phyloP scores from a whole-genome alignment of 2,329 filamentous ascomycete species.

The Monosporascus sp. region DNA sequence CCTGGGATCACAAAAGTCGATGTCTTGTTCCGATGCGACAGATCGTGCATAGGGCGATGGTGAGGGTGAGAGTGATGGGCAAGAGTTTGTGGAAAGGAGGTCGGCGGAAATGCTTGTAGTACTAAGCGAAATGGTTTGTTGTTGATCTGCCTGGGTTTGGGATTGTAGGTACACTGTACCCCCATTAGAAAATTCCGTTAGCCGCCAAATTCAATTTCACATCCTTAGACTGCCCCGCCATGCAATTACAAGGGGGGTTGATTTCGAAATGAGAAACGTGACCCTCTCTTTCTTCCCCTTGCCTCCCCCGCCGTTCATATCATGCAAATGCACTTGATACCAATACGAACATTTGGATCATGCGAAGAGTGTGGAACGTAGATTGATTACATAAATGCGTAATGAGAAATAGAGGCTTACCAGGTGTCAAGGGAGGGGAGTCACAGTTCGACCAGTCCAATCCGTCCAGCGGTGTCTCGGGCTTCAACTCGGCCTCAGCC shows the following conservation, averaged over 20 bases:
- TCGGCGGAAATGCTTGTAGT: conserved; percentile 55
- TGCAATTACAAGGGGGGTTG: neutral
- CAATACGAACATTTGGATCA: neutral
- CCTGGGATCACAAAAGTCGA: conserved; percentile 87
- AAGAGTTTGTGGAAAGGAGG: conserved; percentile 68
- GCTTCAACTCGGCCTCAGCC: conserved; percentile 64
- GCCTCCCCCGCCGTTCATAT: neutral
- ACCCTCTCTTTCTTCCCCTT: neutral
- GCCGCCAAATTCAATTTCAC: conserved; percentile 8
- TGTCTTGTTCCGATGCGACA: conserved; percentile 62
- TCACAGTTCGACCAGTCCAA: conserved; percentile 71
- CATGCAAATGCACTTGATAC: neutral
- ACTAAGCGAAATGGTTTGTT: conserved; percentile 51
- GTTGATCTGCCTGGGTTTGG: conserved; percentile 37
- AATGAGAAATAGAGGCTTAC: conserved; percentile 51
- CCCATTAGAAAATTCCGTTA: conserved; percentile 15
- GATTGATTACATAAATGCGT: conserved; percentile 1
- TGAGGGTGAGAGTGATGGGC: conserved; percentile 82
- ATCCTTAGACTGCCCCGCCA: conserved; percentile 7
- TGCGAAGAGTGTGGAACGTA: neutral
- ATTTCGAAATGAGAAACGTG: neutral
- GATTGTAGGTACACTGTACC: conserved; percentile 26
- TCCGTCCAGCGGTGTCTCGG: conserved; percentile 66
- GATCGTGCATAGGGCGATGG: conserved; percentile 73
- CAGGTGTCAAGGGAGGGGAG: conserved; percentile 85